Base-by-base conservation (phyloP, 768 basidiomycete genomes). In the Termitomyces sp. region DNA sequence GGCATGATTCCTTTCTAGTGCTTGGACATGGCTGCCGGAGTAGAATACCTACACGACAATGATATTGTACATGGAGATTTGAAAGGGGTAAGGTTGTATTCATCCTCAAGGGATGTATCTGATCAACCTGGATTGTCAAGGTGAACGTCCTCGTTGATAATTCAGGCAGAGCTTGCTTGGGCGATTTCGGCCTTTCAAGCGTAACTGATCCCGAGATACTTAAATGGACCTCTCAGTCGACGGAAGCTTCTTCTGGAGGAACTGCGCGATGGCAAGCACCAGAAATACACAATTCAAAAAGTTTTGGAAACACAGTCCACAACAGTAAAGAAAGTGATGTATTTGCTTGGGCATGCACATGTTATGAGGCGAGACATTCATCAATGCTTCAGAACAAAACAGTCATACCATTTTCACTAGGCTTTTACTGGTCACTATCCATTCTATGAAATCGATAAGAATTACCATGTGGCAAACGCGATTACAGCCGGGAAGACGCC, bases 61-160 rank as follows among this genome's bases (percentile, higher is more conserved):
- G 50, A 63, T 20, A 66, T 71, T 9, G 62, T 70, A n/a, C 71
- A 72, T 45, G 70, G 71, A 10, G 70, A 72, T 59, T 60, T 73
- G 20, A 70, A 70, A 66, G 68, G 67, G 41, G 69, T 70, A 45
- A 41, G 34, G 5, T n/a, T 20, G 9, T 18, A 13, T 33, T 36
- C 26, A 4, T 49, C 15, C 10, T 36, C 22, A 4, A 41, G 4
- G 10, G 41, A 52, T 4, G 42, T n/a, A 37, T 18, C 15, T 36
- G 16, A 31, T 29, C 9, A 54, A 36, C 3, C 5, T 26, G 5
- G 29, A 20, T 51, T 47, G 3, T 15, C 28, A 18, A 69, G 66
- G 28, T 22, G 5, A 66, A 67, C 45, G 60, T 69, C 31, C 60
- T 67, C 34, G 56, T 69, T 4, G 52, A 63, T n/a, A 15, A 24